A percentile compares a stretch with the other conserved stretches of the same genome.
Conservation (phyloP, 805 yeast genomes). For the Kodamaea kaohsiungensis region DNA sequence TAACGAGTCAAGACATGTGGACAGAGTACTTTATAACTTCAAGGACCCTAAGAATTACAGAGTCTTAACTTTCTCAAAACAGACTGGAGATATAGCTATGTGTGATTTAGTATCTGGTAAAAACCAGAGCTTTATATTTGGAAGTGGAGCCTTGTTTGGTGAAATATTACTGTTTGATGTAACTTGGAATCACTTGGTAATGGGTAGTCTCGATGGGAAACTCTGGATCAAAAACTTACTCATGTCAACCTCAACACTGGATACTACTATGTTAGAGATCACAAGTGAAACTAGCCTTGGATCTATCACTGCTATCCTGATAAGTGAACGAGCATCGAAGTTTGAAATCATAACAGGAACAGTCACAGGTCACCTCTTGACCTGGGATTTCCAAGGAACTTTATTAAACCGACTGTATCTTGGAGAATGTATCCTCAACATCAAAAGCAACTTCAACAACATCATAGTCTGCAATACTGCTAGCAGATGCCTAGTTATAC, state of each 20-base stretch:
- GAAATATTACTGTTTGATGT: constrained; percentile 22
- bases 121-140: constrained; percentile 41
- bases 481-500: constrained; percentile 18
- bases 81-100: constrained; percentile 30
- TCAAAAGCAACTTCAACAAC: constrained; percentile 30
- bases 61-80: constrained; percentile 29
- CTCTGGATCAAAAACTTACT: constrained; percentile 34
- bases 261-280: constrained; percentile 22
- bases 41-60: constrained; percentile 20
- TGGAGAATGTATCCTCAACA: constrained; percentile 16
- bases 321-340: constrained; percentile 13
- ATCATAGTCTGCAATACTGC: constrained; percentile 23
- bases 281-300: constrained; percentile 6
- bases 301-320: constrained; percentile 20
- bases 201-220: constrained; percentile 30
- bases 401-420: constrained; percentile 11
- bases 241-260: constrained; percentile 31
- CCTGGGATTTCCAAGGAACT: constrained; percentile 29
- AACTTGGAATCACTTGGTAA: constrained; percentile 35
- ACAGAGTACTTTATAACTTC: constrained; percentile 27
- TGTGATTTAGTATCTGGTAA: constrained; percentile 36
- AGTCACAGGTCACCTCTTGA: constrained; percentile 21
- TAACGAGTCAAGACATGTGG: constrained; percentile 26
- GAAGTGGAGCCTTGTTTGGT: constrained; percentile 19
- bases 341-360: constrained; percentile 30